Evolutionary conservation across 352 stramenopile species (phyloP).

Genomic region (Pythium sp.): DNA sequence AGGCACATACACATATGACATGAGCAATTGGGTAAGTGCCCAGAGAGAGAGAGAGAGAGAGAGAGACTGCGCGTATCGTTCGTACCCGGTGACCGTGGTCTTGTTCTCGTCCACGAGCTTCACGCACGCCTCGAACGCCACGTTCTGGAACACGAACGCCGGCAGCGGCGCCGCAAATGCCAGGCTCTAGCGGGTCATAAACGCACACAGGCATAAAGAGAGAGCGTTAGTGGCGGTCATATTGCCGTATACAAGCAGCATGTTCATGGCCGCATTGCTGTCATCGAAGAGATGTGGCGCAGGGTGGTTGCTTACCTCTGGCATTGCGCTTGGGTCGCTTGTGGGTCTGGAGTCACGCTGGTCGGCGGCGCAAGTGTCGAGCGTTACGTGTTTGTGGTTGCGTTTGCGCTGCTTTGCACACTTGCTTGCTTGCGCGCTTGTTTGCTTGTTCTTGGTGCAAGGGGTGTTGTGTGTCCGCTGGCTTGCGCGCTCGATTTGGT

Average conservation of each 20-base stretch:
- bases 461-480: neutral
- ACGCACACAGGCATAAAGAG: neutral
- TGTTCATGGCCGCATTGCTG: neutral
- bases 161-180: constrained; percentile 54
- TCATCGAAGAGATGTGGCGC: neutral
- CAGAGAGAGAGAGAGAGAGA: neutral
- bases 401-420: neutral
- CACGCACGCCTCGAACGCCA: constrained; percentile 51
- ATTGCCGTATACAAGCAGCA: neutral
- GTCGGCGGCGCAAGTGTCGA: neutral
- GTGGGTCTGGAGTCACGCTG: neutral
- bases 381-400: neutral
- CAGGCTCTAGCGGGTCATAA: constrained; percentile 34
- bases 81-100: constrained; percentile 50
- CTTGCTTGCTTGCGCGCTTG: constrained; percentile 3
- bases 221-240: neutral
- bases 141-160: constrained; percentile 61
- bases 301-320: constrained; percentile 27
- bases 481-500: neutral
- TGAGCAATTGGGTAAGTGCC: neutral
- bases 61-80: neutral
- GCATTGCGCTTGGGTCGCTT: constrained; percentile 21
- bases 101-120: constrained; percentile 67
- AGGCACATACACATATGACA: neutral
- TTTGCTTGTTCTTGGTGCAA: constrained; percentile 13